These are phyloP conservation scores for Millerozyma miso DNA, from an alignment of 805 yeast species.

Conservation along the genomic window DNA sequence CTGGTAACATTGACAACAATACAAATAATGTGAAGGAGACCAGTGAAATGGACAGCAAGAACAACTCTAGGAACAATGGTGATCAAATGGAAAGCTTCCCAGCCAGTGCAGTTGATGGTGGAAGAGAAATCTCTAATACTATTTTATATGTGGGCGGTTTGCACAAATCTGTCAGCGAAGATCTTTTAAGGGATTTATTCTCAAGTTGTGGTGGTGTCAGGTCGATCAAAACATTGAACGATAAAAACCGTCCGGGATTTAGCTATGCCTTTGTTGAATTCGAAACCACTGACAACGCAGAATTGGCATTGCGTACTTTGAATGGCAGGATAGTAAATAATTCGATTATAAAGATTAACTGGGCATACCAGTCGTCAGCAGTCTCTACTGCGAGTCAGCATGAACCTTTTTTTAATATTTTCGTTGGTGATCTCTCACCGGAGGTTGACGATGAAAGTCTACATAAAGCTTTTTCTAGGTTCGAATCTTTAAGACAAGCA, in stretches of 20 bases:
- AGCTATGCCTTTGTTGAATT: constrained; percentile 85
- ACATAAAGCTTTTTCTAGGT: constrained; percentile 51
- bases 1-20: background rate
- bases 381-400: constrained; percentile 39
- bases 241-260: constrained; percentile 67
- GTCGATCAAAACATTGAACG: constrained; percentile 67
- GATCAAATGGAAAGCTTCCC: constrained; percentile 27
- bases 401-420: constrained; percentile 61
- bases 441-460: constrained; percentile 79
- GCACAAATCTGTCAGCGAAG: constrained; percentile 62
- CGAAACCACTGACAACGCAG: constrained; percentile 53
- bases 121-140: constrained; percentile 71
- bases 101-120: constrained; percentile 76
- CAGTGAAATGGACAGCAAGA: background rate
- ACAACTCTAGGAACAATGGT: constrained; percentile 1
- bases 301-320: constrained; percentile 54
- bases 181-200: constrained; percentile 56
- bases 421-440: constrained; percentile 80
- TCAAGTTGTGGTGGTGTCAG: constrained; percentile 57
- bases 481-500: constrained; percentile 66
- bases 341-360: constrained; percentile 60
- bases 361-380: constrained; percentile 83
- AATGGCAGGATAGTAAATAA: constrained; percentile 56
- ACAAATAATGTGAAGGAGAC: background rate
- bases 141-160: constrained; percentile 77